Evolutionary conservation across 2,329 filamentous ascomycete genomes (phyloP), one percentile per base, ranked within the genome.

Genomic region (Chlorencoelia australis): DNA sequence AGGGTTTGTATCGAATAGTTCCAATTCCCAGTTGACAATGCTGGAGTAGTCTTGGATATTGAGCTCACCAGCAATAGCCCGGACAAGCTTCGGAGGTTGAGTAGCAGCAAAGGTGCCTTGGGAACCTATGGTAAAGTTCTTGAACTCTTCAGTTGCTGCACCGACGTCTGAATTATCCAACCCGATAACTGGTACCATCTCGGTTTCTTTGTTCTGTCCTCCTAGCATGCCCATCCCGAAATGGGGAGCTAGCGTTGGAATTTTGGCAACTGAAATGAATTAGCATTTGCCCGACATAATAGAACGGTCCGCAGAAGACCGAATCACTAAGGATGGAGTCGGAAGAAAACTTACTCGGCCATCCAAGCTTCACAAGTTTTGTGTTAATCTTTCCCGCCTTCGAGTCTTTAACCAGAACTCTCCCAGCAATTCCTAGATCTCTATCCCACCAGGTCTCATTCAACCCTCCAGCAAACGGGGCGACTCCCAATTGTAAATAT

Each of bases 381-480:
- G 74, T 78, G 15, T 72, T 68, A 22, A 93, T 85, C 69, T 89
- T 93, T 48, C 81, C 81, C 2, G 75, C 73, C 31, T 67, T 62
- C 4, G 69, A 57, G 49, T 94, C 79, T 45, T 79, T 82, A 30
- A 96, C 79, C 32, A 96, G 68, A 4, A 96, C 89, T 29, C 87
- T 72, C 25, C 91, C 91, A 46, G 87, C 91, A 50, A 96, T 82
- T 47, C 83, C 80, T 34, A 98, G 71, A 59, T 98, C 91, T 24
- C 91, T 76, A 59, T 96, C 91, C 89, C 88, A 96, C 91, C 91
- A 96, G 1, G 91, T 96, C 44, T 70, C 68, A 56, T 88, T 91
- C 43, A 96, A 64, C 2, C 69, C 87, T 33, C 91, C 89, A 7
- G 87, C 89, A 57, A 96, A 98, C 1, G 84, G 91, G 2, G 91